Percentiles rank a stretch among this genome's conserved stretches.
Conservation (phyloP, 202 grass and related monocot species). For the Hordeum pubiflorum region DNA sequence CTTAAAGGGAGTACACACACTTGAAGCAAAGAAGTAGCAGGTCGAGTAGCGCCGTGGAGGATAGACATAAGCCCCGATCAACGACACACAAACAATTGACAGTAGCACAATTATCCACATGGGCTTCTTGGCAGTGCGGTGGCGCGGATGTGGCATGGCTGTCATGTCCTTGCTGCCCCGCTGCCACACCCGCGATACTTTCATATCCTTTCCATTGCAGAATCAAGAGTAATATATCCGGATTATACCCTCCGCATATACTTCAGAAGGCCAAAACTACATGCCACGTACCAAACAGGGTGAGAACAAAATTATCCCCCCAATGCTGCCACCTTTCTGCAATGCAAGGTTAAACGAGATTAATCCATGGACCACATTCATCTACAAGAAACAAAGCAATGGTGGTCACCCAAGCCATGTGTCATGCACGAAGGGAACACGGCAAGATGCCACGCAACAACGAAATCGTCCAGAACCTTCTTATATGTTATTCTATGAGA, state of each 20-base stretch:
- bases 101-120: slow-evolving; percentile 82
- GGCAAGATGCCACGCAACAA: not conserved
- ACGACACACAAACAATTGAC: slow-evolving; percentile 49
- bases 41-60: slow-evolving; percentile 66
- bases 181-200: slow-evolving; percentile 35
- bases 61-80: slow-evolving; percentile 75
- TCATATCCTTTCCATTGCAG: slow-evolving; percentile 46
- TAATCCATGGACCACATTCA: not conserved
- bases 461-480: not conserved
- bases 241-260: slow-evolving; percentile 17
- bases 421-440: not conserved
- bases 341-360: slow-evolving; percentile 30
- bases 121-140: slow-evolving; percentile 62
- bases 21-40: slow-evolving; percentile 91
- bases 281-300: slow-evolving; percentile 14
- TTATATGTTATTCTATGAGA: not conserved
- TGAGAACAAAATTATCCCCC: not conserved
- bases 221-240: slow-evolving; percentile 23
- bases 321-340: slow-evolving; percentile 32
- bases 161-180: slow-evolving; percentile 52
- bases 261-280: slow-evolving; percentile 9
- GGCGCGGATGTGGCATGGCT: slow-evolving; percentile 49
- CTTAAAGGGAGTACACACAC: slow-evolving; percentile 76
- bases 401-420: not conserved
- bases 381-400: not conserved